Evolutionary conservation across 441 rosid genomes (phyloP), one percentile per base, ranked within the genome.

Genomic region (Erodium moschatum): DNA sequence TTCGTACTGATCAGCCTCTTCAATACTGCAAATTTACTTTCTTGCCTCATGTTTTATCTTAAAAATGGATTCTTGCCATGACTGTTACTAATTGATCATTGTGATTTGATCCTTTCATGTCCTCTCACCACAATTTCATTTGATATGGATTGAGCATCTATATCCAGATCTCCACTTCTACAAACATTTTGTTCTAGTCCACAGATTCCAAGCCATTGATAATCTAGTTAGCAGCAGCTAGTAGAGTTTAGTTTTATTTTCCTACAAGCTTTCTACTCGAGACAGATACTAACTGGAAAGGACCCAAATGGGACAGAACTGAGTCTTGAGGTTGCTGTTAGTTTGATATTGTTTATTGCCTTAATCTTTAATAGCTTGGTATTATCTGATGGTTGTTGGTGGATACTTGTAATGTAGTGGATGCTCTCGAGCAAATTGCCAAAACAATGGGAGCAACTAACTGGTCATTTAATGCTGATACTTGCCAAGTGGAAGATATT

Each of bases 401-500:
- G 3, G 21, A 40, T 52, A 64, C 6, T 48, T 66, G 64, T 56
- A 46, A 38, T 67, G 42, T 33, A 78, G 79, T 75, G 67, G 79
- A 72, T 48, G 71, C 72, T 2, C 74, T 78, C 42, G 71, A 70
- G 27, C 78, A 75, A 65, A 78, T 70, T 5, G 70, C 56, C 8
- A 73, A 56, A 56, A 48, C 66, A 29, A n/a, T 75, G 81, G 73
- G 81, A 24, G 77, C 76, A 44, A 70, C 38, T 20, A 60, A 64
- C 64, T 75, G 74, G 81, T 69, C 67, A 2, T 78, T 78, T n/a
- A 71, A 72, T 46, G 76, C 38, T 6, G 63, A 52, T 66, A 58
- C 79, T 54, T 78, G 81, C 40, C 21, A 64, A 56, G n/a, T 72
- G 15, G 63, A 69, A 35, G 69, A 4, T 5, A 60, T 60, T 60